These are phyloP conservation scores for Acidiella bohemica DNA, from an alignment of 495 filamentous ascomycete species.

Conservation along the genomic window DNA sequence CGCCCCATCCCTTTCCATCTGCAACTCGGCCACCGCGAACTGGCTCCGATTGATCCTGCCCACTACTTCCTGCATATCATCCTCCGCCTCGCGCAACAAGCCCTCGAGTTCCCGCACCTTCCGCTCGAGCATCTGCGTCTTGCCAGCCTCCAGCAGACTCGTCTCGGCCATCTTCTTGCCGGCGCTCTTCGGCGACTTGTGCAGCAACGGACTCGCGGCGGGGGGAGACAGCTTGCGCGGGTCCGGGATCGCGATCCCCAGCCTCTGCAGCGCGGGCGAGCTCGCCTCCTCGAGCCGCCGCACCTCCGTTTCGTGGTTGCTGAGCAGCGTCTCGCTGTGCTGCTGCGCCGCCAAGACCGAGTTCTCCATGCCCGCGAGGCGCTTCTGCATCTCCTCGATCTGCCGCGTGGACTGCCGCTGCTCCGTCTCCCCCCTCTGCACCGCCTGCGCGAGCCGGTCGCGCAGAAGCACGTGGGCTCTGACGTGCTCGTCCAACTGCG, in stretches of 20 bases:
- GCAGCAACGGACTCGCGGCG: conserved; percentile 51
- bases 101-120: conserved; percentile 66
- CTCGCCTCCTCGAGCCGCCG: conserved; percentile 60
- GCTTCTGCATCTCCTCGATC: conserved; percentile 70
- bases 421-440: conserved; percentile 72
- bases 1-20: conserved; percentile 81
- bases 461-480: conserved; percentile 61
- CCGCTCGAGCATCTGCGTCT: conserved; percentile 59
- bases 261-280: conserved; percentile 60
- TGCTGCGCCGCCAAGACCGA: conserved; percentile 71
- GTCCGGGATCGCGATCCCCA: conserved; percentile 29
- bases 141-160: conserved; percentile 39
- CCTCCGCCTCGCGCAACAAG: conserved; percentile 66
- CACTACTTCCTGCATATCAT: conserved; percentile 88
- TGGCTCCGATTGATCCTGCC: conserved; percentile 84
- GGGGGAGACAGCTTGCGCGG: conserved; percentile 32
- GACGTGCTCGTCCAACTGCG: conserved; percentile 64
- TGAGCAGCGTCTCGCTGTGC: conserved; percentile 68
- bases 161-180: conserved; percentile 4
- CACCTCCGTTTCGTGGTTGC: conserved; percentile 76
- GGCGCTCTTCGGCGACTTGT: conserved; percentile 42
- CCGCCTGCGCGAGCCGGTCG: conserved; percentile 68
- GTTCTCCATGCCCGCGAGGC: conserved; percentile 71
- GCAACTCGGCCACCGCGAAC: conserved; percentile 83
- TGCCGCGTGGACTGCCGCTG: conserved; percentile 63